Percentiles rank a stretch among this genome's conserved stretches.
Evolutionary conservation across 306 rosid species (phyloP).

Genomic region (Luffa aegyptiaca): DNA sequence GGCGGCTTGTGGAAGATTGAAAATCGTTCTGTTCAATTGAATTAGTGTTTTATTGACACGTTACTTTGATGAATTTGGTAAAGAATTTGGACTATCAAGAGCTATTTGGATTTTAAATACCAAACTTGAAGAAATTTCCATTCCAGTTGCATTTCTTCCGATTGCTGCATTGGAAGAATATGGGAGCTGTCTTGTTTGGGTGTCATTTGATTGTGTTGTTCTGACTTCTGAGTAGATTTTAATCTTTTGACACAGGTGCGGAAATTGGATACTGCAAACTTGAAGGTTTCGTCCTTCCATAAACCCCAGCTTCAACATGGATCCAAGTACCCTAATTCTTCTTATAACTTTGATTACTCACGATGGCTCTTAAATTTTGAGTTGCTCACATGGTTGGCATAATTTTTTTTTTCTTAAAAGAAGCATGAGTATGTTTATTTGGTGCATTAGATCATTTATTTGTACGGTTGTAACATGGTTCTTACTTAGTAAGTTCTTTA

Average conservation of each 20-base stretch:
- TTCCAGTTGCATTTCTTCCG: background rate
- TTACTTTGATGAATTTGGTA: background rate
- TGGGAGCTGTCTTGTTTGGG: background rate
- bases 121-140: background rate
- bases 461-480: background rate
- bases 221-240: background rate
- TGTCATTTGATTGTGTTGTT: background rate
- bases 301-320: background rate
- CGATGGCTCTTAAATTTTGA: background rate
- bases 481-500: background rate
- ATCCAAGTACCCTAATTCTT: constrained; percentile 9
- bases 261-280: constrained; percentile 3
- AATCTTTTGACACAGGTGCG: constrained; percentile 3
- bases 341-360: background rate
- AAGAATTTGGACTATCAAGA: background rate
- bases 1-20: background rate
- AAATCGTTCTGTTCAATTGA: background rate
- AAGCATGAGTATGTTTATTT: background rate
- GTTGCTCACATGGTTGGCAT: background rate
- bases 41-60: background rate
- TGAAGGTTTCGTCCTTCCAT: background rate
- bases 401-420: background rate
- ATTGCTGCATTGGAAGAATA: background rate
- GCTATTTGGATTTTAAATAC: background rate
- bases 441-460: background rate